Base-by-base conservation (phyloP, 345 rosid genomes). In the Capsella bursapastoris region DNA sequence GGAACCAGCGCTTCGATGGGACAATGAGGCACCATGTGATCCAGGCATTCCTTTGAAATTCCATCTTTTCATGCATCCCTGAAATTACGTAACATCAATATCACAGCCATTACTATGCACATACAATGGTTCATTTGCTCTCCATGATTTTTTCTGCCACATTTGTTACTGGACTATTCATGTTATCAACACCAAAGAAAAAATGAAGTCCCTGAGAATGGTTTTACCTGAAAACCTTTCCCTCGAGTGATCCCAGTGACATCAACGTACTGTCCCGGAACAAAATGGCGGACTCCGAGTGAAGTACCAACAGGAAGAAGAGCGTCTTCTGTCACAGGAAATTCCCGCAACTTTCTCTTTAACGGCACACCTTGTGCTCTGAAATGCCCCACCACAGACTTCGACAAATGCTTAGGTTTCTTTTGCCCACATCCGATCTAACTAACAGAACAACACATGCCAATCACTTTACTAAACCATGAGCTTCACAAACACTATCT, bases 341-440 rank as follows among this genome's bases (percentile, higher is more conserved):
- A 92, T 84, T 95, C 98, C 76, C 78, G 87, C 84, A 95, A 66
- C 76, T 95, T 95, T 83, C 98, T 88, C 91, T 86, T 89, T 81
- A 95, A 78, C 3, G 96, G 91, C 82, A 92, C 99, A 57, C 86
- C 92, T 70, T 95, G 97, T 79, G 96, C 93, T 83, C 99, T 90
- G 72, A 92, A 95, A 86, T 95, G 99, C 44, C 98, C 99, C 48
- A 95, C 87, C 80, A 86, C 96, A 29, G 99, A 96, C 82, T 86
- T 92, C 1, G 86, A 89, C 84, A 95, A 86, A 81, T 95, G 97
- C 78, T 95, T 95, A 5, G 82, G 86, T 79, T 95, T 95, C 91
- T 95, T 95, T 75, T 90, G 96, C 68, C 97, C 96, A 68, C 90
- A 92, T 50, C 99, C 98, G 57, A 92, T 83, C 97, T 94, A 82